Base-by-base conservation (phyloP, 495 filamentous ascomycete genomes). In the Aspergillus sclerotioniger region DNA sequence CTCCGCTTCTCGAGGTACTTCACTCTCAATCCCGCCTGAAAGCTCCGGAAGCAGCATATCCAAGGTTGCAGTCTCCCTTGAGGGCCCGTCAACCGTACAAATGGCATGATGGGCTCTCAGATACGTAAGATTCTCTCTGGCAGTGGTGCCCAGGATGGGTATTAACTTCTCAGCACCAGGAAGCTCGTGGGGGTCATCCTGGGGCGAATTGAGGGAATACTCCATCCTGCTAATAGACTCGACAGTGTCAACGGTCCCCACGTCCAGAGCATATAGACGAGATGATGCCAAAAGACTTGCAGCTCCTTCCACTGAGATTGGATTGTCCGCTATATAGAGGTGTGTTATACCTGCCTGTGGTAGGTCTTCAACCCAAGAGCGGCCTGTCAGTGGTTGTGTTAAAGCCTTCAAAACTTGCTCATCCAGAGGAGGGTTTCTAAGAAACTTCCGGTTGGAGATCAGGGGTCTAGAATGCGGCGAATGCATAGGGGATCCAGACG, bases 301-400 rank as follows among this genome's bases (percentile, higher is more conserved):
- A 13, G 80, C 68, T 12, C 82, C 84, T 62, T 84, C 81, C 1
- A 83, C 77, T 15, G 80, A 82, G 37, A 89, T 71, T 8, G 71
- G 72, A 57, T 89, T 89, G 35, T 83, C 72, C 25, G 83, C 71
- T 19, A 86, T 78, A 62, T 82, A 82, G 7, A 87, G 72, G 67
- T 87, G 84, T 0, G 83, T 86, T 31, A 87, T 78, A 3, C 84
- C 84, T 6, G 67, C 65, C 60, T 76, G 65, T n/a, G 78, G 67
- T 7, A 82, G 60, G 55, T 81, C 76, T 48, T 85, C 82, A 32
- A 84, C 75, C 60, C 81, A 78, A 33, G 80, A 73, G 37, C 80
- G 73, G 17, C 72, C 76, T 25, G 80, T 71, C 29, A 79, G 68
- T 6, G 77, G 76, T n/a, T 67, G 71, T 0, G 80, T 81, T 12